Evolutionary conservation across 2,329 filamentous ascomycete species (phyloP), one percentile per base, ranked within the genome.

Genomic region (Fusarium ramigenum): DNA sequence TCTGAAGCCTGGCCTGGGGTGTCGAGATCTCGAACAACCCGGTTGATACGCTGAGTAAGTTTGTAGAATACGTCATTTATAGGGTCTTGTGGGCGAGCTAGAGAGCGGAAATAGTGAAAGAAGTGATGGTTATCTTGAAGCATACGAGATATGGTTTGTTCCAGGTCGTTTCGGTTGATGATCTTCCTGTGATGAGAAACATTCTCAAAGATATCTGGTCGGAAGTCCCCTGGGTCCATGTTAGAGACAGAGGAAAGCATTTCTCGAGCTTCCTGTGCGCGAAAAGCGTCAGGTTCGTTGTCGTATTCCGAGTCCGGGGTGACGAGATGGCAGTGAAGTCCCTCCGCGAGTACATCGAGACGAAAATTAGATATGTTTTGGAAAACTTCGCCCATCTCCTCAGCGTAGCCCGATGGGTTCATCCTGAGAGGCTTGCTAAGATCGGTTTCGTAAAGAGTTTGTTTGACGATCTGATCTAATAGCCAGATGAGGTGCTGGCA

Each of bases 401-500:
- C 78, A 2, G 87, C 79, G 54, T 83, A 85, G 6, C 87, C 87
- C 14, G 80, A 71, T 5, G 79, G 59, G 4, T 79, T 84, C 81
- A 89, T 82, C 30, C 78, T 84, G 49, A 88, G 79, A 25, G 84
- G 81, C 19, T 80, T 77, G 10, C 78, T 69, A 14, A 76, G 76
- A 52, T 83, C 79, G 42, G 83, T 80, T 44, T 82, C 78, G 67
- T 85, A 84, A 8, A 87, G 76, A 7, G 84, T 83, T 74, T 88
- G 84, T 59, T 84, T 84, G 25, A 85, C 82, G 36, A 90, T 82
- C 74, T 85, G 85, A 78, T 90, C 88, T 53, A 88, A 83, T 19
- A 90, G 81, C 87, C 87, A 89, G 34, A 90, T 77, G 36, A 88
- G 79, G 67, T 90, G 88, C 16, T 84, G 82, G 75, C 88, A 89